Conservation (phyloP, 352 stramenopile genomes). For the Vaucheria bursata region DNA sequence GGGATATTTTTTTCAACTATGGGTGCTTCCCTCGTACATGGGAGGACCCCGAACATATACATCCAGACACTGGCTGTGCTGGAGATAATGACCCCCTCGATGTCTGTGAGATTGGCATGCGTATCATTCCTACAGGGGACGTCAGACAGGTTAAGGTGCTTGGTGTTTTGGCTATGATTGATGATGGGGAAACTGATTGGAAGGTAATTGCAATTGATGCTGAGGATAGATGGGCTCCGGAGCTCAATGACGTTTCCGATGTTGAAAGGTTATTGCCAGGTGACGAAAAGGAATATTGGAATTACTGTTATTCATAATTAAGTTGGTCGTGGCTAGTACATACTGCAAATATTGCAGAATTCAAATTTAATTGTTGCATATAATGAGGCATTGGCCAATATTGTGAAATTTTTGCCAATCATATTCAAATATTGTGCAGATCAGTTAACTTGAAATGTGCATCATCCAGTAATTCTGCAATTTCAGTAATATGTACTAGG, state of each 20-base stretch:
- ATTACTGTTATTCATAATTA: no score
- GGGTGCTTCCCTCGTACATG: constrained; percentile 84
- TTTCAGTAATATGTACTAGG: no score
- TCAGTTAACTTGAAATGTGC: no score
- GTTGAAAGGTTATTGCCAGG: constrained; percentile 75
- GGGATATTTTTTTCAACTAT: constrained; percentile 68
- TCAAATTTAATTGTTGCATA: no score
- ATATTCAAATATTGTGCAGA: no score
- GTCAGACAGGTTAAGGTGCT: constrained; percentile 85
- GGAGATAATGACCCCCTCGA: constrained; percentile 86
- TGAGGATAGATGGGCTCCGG: constrained; percentile 68
- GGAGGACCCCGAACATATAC: constrained; percentile 78
- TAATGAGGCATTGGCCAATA: no score
- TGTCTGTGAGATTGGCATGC: constrained; percentile 79
- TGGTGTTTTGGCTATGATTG: constrained; percentile 54
- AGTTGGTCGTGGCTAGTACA: no score
- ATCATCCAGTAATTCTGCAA: no score
- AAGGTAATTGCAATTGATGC: constrained; percentile 83
- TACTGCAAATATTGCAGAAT: no score
- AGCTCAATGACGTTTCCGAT: constrained; percentile 72
- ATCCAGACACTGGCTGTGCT: constrained; percentile 60
- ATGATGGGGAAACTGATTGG: constrained; percentile 56
- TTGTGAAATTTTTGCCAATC: no score
- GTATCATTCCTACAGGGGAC: constrained; percentile 63
- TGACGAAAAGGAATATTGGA: no score